phyloP scores from a whole-genome alignment of 2,329 filamentous ascomycete genomes.

The Fonsecaea multimorphosa region DNA sequence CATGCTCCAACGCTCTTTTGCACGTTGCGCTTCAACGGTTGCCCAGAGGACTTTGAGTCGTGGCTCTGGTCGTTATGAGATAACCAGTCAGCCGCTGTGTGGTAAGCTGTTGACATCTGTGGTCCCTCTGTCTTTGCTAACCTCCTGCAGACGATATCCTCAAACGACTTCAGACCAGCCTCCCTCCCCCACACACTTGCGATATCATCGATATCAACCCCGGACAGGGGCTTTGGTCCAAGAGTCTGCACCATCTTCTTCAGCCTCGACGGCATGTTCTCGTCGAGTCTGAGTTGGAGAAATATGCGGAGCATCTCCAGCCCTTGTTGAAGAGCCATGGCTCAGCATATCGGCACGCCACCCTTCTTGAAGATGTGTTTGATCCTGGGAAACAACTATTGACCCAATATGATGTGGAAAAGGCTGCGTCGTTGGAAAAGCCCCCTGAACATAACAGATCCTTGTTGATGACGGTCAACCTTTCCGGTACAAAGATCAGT shows the following conservation, averaged over 20 bases:
- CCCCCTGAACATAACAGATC: constrained; percentile 67
- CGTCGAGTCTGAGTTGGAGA: constrained; percentile 70
- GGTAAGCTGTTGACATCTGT: constrained; percentile 16
- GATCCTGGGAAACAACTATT: constrained; percentile 58
- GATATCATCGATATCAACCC: constrained; percentile 89
- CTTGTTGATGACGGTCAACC: constrained; percentile 74
- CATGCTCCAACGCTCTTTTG: constrained; percentile 25
- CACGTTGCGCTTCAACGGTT: constrained; percentile 27
- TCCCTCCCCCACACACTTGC: constrained; percentile 75
- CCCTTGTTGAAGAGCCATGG: constrained; percentile 56
- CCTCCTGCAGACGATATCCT: constrained; percentile 68
- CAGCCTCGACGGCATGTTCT: constrained; percentile 82
- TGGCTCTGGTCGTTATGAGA: constrained; percentile 16
- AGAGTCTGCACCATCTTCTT: constrained; percentile 74
- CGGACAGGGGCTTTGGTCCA: constrained; percentile 78
- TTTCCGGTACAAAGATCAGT: constrained; percentile 50
- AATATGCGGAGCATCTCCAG: constrained; percentile 67
- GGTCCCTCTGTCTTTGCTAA: constrained; percentile 17
- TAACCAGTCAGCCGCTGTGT: constrained; percentile 27
- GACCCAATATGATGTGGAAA: constrained; percentile 42
- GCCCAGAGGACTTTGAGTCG: constrained; percentile 14
- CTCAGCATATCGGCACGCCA: constrained; percentile 55
- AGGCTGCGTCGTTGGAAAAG: constrained; percentile 44
- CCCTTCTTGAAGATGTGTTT: constrained; percentile 54
- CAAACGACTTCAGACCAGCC: constrained; percentile 69